Percentiles rank a stretch among this genome's conserved stretches.
Evolutionary conservation across 164 flowering plant genomes (phyloP).

Genomic region (Umbellularia californica): DNA sequence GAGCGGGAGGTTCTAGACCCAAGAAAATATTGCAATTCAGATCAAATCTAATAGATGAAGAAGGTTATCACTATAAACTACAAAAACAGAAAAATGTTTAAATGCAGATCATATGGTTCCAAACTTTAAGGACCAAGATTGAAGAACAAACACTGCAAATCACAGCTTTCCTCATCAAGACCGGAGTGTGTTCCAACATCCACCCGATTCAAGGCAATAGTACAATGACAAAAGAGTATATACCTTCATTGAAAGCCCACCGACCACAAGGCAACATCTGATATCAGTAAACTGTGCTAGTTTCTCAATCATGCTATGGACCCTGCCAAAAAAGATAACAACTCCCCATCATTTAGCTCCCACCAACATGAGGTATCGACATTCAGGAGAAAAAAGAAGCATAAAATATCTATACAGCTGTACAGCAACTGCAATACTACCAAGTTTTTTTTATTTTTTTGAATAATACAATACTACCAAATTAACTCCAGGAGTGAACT

Average conservation of each 20-base stretch:
- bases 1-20: too few species aligned
- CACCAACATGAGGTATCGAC: neutral
- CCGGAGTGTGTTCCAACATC: neutral
- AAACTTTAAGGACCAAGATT: too few species aligned
- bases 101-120: too few species aligned
- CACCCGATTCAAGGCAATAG: neutral
- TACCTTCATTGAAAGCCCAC: constrained; percentile 90
- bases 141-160: too few species aligned
- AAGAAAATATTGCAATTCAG: too few species aligned
- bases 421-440: too few species aligned
- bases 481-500: neutral
- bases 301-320: constrained; percentile 88
- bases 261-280: constrained; percentile 84
- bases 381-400: too few species aligned
- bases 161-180: neutral
- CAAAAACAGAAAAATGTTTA: too few species aligned
- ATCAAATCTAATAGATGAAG: too few species aligned
- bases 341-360: neutral
- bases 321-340: constrained; percentile 43
- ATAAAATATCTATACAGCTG: neutral
- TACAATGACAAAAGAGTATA: neutral
- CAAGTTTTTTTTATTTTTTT: too few species aligned
- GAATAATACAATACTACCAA: neutral
- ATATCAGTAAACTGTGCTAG: constrained; percentile 89
- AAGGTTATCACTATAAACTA: too few species aligned